Evolutionary conservation across 257 asterid species (phyloP).

Genomic region (Solanum boliviense): DNA sequence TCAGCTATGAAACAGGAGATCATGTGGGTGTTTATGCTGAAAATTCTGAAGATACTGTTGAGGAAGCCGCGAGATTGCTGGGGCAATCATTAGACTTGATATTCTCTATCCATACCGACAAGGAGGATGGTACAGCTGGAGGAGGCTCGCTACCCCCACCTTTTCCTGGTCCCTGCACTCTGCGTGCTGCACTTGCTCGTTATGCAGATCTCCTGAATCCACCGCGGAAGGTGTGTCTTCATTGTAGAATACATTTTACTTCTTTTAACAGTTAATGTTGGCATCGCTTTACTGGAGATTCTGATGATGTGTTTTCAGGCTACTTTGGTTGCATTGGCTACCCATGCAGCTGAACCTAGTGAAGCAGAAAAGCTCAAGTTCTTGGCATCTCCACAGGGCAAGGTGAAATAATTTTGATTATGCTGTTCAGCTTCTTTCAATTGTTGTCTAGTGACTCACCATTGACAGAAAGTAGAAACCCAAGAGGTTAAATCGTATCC

Average conservation of each 20-base stretch:
- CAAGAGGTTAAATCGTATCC: background rate
- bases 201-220: slow-evolving; percentile 67
- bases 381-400: slow-evolving; percentile 71
- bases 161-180: slow-evolving; percentile 69
- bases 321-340: slow-evolving; percentile 63
- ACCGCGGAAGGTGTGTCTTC: slow-evolving; percentile 45
- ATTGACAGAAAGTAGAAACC: background rate
- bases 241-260: background rate
- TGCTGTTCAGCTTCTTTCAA: background rate
- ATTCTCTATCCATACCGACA: slow-evolving; percentile 52
- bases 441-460: background rate
- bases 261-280: background rate
- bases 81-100: slow-evolving; percentile 41
- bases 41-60: slow-evolving; percentile 51
- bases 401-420: slow-evolving; percentile 26
- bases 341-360: slow-evolving; percentile 53
- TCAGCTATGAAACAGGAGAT: slow-evolving; percentile 76
- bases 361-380: slow-evolving; percentile 59
- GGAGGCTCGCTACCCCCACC: slow-evolving; percentile 69
- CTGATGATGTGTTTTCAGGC: slow-evolving; percentile 25
- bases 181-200: slow-evolving; percentile 50
- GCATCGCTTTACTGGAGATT: background rate
- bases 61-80: slow-evolving; percentile 52
- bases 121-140: slow-evolving; percentile 52
- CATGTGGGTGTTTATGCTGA: slow-evolving; percentile 72